These are phyloP conservation scores for Funneliformis geosporum DNA, from an alignment of 192 early-diverging fungal species.

Conservation along the genomic window DNA sequence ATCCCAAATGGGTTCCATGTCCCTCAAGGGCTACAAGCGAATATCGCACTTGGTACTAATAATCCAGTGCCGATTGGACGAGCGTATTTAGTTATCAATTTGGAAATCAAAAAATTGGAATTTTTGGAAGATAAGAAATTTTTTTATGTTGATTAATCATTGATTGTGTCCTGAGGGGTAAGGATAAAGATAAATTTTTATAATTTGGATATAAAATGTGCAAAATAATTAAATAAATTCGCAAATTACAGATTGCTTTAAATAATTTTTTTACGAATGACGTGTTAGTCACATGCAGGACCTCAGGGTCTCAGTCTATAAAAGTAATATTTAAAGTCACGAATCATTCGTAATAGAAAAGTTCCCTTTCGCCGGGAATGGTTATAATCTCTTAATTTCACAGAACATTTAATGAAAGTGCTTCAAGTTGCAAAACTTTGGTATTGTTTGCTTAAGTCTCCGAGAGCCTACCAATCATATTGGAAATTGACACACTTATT, in stretches of 20 bases:
- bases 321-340: too few relatives aligned
- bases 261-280: not conserved
- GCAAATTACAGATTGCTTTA: too few relatives aligned
- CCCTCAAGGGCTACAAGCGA: not conserved
- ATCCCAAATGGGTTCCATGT: slow-evolving; percentile 7
- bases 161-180: too few relatives aligned
- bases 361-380: slow-evolving; percentile 10
- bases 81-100: too few relatives aligned
- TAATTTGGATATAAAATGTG: too few relatives aligned
- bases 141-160: too few relatives aligned
- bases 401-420: slow-evolving; percentile 18
- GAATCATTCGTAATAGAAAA: not conserved
- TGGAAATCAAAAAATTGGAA: too few relatives aligned
- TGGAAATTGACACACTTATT: not conserved
- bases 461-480: too few relatives aligned
- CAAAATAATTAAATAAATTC: too few relatives aligned
- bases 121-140: too few relatives aligned
- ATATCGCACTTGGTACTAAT: not conserved
- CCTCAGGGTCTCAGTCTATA: not conserved
- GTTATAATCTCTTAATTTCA: not conserved
- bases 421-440: not conserved
- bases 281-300: slow-evolving; percentile 20
- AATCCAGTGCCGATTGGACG: too few relatives aligned
- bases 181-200: too few relatives aligned
- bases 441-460: slow-evolving; percentile 7